Base-by-base conservation (phyloP, 2,329 filamentous ascomycete species). In the Blumeria hordei region DNA sequence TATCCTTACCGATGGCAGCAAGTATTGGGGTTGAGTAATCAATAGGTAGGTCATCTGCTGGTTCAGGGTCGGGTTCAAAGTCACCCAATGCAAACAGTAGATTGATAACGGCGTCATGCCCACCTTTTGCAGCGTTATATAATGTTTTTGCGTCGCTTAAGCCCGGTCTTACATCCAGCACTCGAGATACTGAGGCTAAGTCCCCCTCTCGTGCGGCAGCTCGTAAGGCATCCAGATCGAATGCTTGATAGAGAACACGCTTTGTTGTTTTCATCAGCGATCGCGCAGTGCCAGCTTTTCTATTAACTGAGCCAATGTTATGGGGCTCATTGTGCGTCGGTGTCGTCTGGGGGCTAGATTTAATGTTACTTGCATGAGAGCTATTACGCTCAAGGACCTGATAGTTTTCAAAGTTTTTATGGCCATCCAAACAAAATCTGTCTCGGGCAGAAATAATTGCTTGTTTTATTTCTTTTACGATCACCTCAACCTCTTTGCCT, bases 1-100 rank as follows among this genome's bases (percentile, higher is more conserved):
- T 92, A 59, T 81, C 78, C 61, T 90, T 83, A 14, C 92, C 90
- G 60, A 98, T 95, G 1, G 92, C 88, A 57, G 88, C 88, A 39
- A 95, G 76, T 73, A 98, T 93, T 1, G 92, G 92, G 0, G 90
- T 96, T 54, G 88, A 83, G 63, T 85, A 81, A 56, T 92, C 88
- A 44, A 74, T 69, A 33, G 74, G 72, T 57, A 71, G 70, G 14
- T 66, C 67, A 8, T 71, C 63, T 50, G 88, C 68, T 11, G 85
- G 77, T 6, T 75, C 72, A 35, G 87, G 87, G 61, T 92, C 85
- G 7, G 77, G 73, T 62, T 82, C 73, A 16, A 77, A 74, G 55
- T 71, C 68, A 39, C 70, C 68, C 56, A 72, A 69, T 14, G 70
- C 73, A 56, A 77, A 67, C 36, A 77, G 66, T 58, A 67, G 50